Base-by-base conservation (phyloP, 352 stramenopile genomes). In the Globisporangium camurandrum region DNA sequence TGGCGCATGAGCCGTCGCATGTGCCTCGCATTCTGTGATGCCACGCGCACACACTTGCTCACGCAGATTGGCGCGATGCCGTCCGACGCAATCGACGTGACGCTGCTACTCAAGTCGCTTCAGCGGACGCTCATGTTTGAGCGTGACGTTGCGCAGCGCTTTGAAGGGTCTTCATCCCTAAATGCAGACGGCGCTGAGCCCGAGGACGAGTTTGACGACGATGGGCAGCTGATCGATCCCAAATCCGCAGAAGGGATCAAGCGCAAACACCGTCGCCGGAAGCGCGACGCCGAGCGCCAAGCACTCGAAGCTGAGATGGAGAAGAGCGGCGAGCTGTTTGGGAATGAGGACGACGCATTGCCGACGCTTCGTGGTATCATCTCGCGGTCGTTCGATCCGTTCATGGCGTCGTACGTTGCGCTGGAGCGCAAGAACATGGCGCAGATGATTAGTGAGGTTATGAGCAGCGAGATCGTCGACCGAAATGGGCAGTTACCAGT, bases 381-480 rank as follows among this genome's bases (percentile, higher is more conserved):
- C 40, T 97, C 88, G 37, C 75, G 69, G 49, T 93, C 84, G 10
- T 99, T 99, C 69, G 95, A 99, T 52, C 93, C 96, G 36, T 98
- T 98, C 71, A 98, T 99, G 94, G 91, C 84, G 22, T 86, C 95
- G 5, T 99, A 99, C 65, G 95, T 99, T 14, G 71, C 72, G 3
- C 65, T 98, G 16, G 97, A 99, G 68, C 82, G 95, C 46, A 85
- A 96, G 61, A 98, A 97, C 57, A 97, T 99, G 90, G 80, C 85
- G 49, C 68, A 86, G 58, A 95, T 98, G 77, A 79, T 98, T 30
- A 59, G 75, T 27, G 77, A 96, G 59, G 86, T 96, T 31, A 81
- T 95, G 61, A 87, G 76, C 57, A 84, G 96, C 42, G 88, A 97
- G 48, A 88, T 97, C 5, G 91, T 98, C 23, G 95, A 98, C 62